These are phyloP conservation scores for Geoglossum glabrum DNA, from an alignment of 495 filamentous ascomycete genomes.

Conservation along the genomic window DNA sequence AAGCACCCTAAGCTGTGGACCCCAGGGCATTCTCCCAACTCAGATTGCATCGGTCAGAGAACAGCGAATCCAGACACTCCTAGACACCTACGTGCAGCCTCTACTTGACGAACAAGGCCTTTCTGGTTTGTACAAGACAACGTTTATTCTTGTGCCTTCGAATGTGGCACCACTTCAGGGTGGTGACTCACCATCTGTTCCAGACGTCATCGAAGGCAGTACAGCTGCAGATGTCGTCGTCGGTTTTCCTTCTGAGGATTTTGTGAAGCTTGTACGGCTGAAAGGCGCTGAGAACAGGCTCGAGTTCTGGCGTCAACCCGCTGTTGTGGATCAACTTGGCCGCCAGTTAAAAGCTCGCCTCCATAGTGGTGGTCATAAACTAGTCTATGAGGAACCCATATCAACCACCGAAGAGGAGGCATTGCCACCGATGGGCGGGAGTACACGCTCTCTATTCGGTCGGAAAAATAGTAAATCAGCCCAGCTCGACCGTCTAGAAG, in stretches of 20 bases:
- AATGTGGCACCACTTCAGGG: background rate
- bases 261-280: conserved; percentile 13
- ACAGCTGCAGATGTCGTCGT: conserved; percentile 10
- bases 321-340: conserved; percentile 11
- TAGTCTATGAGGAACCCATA: background rate
- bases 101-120: conserved; percentile 10
- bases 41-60: conserved; percentile 7
- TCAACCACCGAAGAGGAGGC: background rate
- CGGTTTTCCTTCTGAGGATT: conserved; percentile 11
- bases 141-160: conserved; percentile 15
- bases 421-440: background rate
- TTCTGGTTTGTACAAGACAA: conserved; percentile 11
- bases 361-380: conserved; percentile 4
- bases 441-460: background rate
- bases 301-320: conserved; percentile 14
- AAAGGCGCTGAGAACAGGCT: conserved; percentile 11
- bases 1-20: background rate
- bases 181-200: conserved; percentile 4
- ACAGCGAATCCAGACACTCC: conserved; percentile 9
- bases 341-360: conserved; percentile 7
- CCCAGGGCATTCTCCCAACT: conserved; percentile 1
- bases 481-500: background rate
- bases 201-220: background rate
- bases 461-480: background rate
- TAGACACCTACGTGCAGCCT: conserved; percentile 13